These are phyloP conservation scores for Triticum timopheevii DNA, from an alignment of 176 grass and related monocot genomes.

Conservation along the genomic window DNA sequence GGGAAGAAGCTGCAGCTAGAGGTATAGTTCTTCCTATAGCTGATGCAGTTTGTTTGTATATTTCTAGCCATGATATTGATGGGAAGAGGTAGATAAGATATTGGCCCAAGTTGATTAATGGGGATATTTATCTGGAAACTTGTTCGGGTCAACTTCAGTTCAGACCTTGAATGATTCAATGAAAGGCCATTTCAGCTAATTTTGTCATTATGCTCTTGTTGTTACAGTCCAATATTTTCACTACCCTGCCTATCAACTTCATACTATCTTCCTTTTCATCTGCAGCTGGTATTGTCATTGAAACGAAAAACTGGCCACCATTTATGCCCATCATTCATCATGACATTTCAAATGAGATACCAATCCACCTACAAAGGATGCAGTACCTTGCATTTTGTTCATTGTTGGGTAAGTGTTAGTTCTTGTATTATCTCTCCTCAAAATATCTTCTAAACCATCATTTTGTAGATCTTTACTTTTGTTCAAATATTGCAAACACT, in stretches of 20 bases:
- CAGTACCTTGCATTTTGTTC: constrained; percentile 95
- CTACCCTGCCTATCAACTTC: constrained; percentile 4
- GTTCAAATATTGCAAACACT: neutral
- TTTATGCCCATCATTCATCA: constrained; percentile 98
- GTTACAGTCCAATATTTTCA: neutral
- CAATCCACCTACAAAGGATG: constrained; percentile 76
- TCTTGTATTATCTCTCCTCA: neutral
- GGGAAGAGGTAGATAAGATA: neutral
- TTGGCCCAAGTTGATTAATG: neutral
- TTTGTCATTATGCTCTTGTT: constrained; percentile 4
- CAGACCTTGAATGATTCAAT: constrained; percentile 5
- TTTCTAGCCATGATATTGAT: constrained; percentile 9
- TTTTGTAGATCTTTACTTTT: neutral
- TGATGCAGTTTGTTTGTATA: neutral
- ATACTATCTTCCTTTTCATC: constrained; percentile 29
- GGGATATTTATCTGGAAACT: constrained; percentile 3
- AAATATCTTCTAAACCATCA: neutral
- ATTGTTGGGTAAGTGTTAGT: constrained; percentile 62
- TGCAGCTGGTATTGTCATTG: constrained; percentile 89
- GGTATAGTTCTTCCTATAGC: constrained; percentile 45
- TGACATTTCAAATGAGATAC: constrained; percentile 96
- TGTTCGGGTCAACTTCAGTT: neutral
- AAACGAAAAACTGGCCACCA: constrained; percentile 93
- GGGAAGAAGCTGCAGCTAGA: constrained; percentile 84
- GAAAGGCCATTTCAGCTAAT: constrained; percentile 12